Conservation (phyloP, 768 basidiomycete species). For the Trametes coccinea region DNA sequence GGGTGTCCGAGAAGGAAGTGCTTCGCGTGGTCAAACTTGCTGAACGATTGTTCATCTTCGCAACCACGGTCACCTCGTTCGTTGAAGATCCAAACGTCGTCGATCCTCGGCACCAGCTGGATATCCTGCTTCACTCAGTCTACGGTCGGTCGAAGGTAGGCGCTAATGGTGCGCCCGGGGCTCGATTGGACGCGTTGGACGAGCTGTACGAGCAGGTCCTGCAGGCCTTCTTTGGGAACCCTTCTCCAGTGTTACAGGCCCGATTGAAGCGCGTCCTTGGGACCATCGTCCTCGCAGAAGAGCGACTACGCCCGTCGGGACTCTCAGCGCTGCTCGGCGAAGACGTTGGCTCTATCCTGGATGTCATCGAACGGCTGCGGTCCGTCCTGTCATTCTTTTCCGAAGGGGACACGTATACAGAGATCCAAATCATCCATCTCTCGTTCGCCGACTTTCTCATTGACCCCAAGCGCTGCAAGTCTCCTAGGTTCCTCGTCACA, state of each 20-base stretch:
- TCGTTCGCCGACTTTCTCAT: constrained; percentile 28
- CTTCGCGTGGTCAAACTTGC: not conserved
- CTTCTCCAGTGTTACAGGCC: too few species aligned
- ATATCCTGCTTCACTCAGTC: not conserved
- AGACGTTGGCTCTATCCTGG: not conserved
- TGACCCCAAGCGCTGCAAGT: constrained; percentile 15
- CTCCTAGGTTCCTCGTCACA: constrained; percentile 3
- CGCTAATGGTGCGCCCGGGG: not conserved
- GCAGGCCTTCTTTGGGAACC: not conserved
- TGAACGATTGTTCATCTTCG: constrained; percentile 26
- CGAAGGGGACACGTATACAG: not conserved
- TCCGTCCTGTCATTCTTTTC: constrained; percentile 19
- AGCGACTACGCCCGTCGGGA: not conserved
- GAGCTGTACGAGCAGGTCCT: constrained; percentile 14
- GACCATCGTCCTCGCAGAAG: not conserved
- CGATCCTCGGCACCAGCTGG: not conserved
- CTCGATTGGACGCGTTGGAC: constrained; percentile 8
- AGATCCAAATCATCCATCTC: constrained; percentile 21
- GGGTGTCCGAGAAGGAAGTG: constrained; percentile 1
- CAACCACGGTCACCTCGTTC: constrained; percentile 22
- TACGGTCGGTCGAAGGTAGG: too few species aligned
- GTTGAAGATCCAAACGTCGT: constrained; percentile 14
- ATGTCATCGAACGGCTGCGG: constrained; percentile 16
- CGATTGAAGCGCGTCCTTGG: not conserved
- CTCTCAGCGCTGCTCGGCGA: not conserved